Evolutionary conservation across 345 rosid species (phyloP), one percentile per base, ranked within the genome.

Genomic region (Sonneratia alba): DNA sequence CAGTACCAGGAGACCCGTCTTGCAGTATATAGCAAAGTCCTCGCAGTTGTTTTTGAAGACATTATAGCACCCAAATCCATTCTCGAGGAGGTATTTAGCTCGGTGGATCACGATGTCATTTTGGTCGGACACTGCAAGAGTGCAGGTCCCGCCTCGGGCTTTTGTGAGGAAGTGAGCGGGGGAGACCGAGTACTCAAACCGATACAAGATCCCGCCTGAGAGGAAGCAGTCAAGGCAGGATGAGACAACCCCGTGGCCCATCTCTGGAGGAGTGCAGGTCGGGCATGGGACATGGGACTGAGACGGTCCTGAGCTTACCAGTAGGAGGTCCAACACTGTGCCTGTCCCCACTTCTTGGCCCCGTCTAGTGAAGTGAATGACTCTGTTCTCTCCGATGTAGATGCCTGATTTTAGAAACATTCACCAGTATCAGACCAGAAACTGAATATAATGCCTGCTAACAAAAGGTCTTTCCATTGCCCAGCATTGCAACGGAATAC

Each of bases 321-420:
- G 77, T 18, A 95, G 76, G 66, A 85, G 37, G 80, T 95, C 97
- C 45, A 95, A 73, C 42, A 83, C 86, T 0, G 97, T 92, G 9
- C 97, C 97, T 0, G 97, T 95, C 71, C 87, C 97, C 9, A 95
- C 93, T 82, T 95, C 99, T 83, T 91, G 89, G 68, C 97, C 99
- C 8, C 81, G 84, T 77, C 97, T 83, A 0, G 98, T 94, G 76
- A 94, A 95, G 83, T 92, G 99, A 78, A 92, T 67, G 36, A 95
- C 97, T 57, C 77, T 85, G 45, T 87, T 87, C 68, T 91, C 86
- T 64, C 97, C 99, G 78, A 92, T 81, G 73, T 86, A 95, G 79
- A 62, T 62, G 66, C 66, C 66, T 62, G 38, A 9, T 24, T 22
- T 61, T 10, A 19, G 22, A 56, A 21, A 57, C 13, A 57, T 62